Percentiles rank a stretch among this genome's conserved stretches.
Conservation (phyloP, 2,329 filamentous ascomycete genomes). For the Sordariomycetes sp. region DNA sequence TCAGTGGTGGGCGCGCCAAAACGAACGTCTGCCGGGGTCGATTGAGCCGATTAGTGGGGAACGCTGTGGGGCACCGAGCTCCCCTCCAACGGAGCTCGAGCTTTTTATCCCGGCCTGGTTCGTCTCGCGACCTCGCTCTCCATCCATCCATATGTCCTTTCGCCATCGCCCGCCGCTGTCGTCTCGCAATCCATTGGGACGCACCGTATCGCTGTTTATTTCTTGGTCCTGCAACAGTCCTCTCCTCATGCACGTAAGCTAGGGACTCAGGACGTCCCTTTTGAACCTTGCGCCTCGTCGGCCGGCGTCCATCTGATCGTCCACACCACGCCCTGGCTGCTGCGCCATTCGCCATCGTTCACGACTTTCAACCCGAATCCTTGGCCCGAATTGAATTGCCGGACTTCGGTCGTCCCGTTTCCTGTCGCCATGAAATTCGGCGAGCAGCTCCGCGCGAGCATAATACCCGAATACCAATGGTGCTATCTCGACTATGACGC, state of each 20-base stretch:
- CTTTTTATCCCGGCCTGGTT: background rate
- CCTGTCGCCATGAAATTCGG: constrained; percentile 68
- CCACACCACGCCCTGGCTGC: background rate
- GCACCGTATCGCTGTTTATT: too few relatives aligned
- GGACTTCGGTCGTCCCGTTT: background rate
- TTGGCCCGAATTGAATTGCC: background rate
- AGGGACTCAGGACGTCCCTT: too few relatives aligned
- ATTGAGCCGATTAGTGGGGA: background rate
- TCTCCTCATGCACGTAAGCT: too few relatives aligned
- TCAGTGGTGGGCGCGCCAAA: background rate
- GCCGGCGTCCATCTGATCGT: background rate
- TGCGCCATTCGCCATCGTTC: background rate
- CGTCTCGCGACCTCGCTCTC: background rate
- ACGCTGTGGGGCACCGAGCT: background rate
- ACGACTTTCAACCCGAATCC: background rate
- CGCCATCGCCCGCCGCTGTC: too few relatives aligned
- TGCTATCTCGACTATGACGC: constrained; percentile 98
- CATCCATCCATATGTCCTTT: too few relatives aligned
- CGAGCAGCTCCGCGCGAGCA: constrained; percentile 88
- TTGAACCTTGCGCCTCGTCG: too few relatives aligned
- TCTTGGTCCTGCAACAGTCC: too few relatives aligned
- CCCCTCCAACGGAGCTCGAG: background rate
- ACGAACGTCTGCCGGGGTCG: too few relatives aligned
- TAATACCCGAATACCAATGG: constrained; percentile 96
- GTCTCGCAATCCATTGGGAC: too few relatives aligned